Base-by-base conservation (phyloP, 768 basidiomycete genomes). In the Galerina sulciceps region DNA sequence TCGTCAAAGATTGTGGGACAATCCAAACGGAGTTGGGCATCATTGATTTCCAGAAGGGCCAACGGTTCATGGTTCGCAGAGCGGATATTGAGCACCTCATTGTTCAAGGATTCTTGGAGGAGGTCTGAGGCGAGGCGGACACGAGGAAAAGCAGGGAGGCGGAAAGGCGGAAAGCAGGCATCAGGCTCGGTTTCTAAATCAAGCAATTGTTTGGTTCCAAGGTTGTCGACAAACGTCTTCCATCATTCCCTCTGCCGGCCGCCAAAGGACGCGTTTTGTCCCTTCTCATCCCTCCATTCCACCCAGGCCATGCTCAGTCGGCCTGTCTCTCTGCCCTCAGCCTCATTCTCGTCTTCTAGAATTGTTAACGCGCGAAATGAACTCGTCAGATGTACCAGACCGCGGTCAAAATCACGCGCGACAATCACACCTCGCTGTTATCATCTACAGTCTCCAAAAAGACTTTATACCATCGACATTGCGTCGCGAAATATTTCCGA, bases 1-100 rank as follows among this genome's bases (percentile, higher is more conserved):
- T 98, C 34, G 83, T 94, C 22, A 83, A 82, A 65, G 95, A 98
- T 67, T 94, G 94, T 63, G 96, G 97, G 2, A 85, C 89, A 51
- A 93, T 99, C 17, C 90, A 94, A 72, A 94, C 96, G 1, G 94
- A 97, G 74, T 77, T 90, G 56, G 97, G 97, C 9, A 89, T 84
- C 56, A 89, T 99, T 58, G 90, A 96, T 71, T 95, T 99, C 69
- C 83, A 85, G 68, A 91, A 89, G 72, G 96, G 95, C 0, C 90
- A 94, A 73, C 77, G 96, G 61, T 96, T 93, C 67, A 88, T 95
- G 81, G 89, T 98, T 51, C 80, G 92, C 37, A 79, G 93, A 64
- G 85, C 91, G 6, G 94, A 96, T 70, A 89, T 99, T 60, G 97
- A 99, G 71, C 90, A 96, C 71, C 81, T 99, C 65, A 93, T 99